Evolutionary conservation across 371 early-diverging fungal genomes (phyloP), one percentile per base, ranked within the genome.

Genomic region (Cokeromyces recurvatus): DNA sequence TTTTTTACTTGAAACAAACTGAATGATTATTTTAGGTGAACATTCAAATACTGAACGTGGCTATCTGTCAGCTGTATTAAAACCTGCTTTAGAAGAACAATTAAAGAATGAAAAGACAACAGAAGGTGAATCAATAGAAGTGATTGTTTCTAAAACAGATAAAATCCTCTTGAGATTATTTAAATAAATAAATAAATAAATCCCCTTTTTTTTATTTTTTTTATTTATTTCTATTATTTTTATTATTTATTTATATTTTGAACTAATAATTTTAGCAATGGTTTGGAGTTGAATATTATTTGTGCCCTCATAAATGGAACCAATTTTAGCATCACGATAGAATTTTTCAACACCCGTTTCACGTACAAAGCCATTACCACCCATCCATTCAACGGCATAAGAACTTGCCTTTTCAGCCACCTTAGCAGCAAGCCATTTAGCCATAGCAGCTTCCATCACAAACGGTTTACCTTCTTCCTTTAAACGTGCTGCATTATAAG

Each of bases 241-340:
- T 11, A 29, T 29, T 11, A 29, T 47, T 58, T 71, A 67, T 59
- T 78, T 71, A 60, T 90, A 90, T 56, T 83, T 59, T 55, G 76
- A 71, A 46, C 77, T 56, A 40, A 96, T 56, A 32, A 84, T 57
- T 80, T 96, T 96, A 57, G 97, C 97, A 62, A 98, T 95, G 36
- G 98, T 98, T 72, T 88, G 85, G 46, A 96, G 84, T 69, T 96
- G 97, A 60, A 97, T 96, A 79, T 97, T 97, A 64, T 87, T 90
- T 46, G 96, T 95, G 43, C 86, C 86, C 64, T 85, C 86, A 52
- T 85, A 85, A 51, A 85, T 85, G 44, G 82, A 68, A 62, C 97
- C 98, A 53, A 98, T 97, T 81, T 95, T 95, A 61, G 86, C 82
- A 76, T 98, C 98, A 53, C 98, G 84, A 79, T 89, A 95, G 78